A percentile compares a stretch with the other conserved stretches of the same genome.
These are phyloP conservation scores for Neofusicoccum ribis DNA, from an alignment of 2,329 filamentous ascomycete genomes.

Conservation along the genomic window DNA sequence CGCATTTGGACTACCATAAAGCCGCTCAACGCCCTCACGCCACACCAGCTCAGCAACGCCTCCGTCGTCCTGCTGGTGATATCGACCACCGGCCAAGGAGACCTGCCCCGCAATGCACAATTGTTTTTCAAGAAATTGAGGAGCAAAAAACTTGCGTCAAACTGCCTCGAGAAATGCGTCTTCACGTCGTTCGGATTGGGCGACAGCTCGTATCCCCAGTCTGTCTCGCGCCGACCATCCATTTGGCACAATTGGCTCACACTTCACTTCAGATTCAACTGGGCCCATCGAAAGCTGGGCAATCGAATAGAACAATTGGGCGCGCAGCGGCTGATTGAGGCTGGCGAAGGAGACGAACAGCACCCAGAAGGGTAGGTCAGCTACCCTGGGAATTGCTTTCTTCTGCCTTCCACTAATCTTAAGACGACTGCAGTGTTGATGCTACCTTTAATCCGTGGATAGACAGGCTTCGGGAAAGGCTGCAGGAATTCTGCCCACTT, in stretches of 20 bases:
- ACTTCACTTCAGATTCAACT: slow-evolving; percentile 70
- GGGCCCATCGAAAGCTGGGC: slow-evolving; percentile 83
- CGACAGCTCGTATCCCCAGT: slow-evolving; percentile 93
- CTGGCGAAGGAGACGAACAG: slow-evolving; percentile 89
- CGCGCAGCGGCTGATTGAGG: slow-evolving; percentile 70
- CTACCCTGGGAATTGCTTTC: neutral
- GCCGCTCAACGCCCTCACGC: slow-evolving; percentile 75
- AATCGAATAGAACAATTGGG: slow-evolving; percentile 83
- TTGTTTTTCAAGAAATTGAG: slow-evolving; percentile 84
- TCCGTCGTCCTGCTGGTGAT: slow-evolving; percentile 74
- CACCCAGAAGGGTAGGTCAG: slow-evolving; percentile 81
- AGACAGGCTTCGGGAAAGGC: slow-evolving; percentile 62
- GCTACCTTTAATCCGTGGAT: slow-evolving; percentile 80
- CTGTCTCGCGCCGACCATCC: slow-evolving; percentile 31
- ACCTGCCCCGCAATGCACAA: slow-evolving; percentile 80
- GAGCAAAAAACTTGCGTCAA: slow-evolving; percentile 71
- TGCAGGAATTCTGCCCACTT: slow-evolving; percentile 69
- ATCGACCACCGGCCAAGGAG: slow-evolving; percentile 93
- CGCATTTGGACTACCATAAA: slow-evolving; percentile 74
- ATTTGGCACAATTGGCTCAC: neutral
- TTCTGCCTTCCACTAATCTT: slow-evolving; percentile 17
- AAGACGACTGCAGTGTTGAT: slow-evolving; percentile 58
- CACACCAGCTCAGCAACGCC: slow-evolving; percentile 52
- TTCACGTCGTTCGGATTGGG: slow-evolving; percentile 91
- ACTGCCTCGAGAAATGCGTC: slow-evolving; percentile 65